Evolutionary conservation across 2,329 filamentous ascomycete species (phyloP), one percentile per base, ranked within the genome.

Genomic region (Aspergillus sp.): DNA sequence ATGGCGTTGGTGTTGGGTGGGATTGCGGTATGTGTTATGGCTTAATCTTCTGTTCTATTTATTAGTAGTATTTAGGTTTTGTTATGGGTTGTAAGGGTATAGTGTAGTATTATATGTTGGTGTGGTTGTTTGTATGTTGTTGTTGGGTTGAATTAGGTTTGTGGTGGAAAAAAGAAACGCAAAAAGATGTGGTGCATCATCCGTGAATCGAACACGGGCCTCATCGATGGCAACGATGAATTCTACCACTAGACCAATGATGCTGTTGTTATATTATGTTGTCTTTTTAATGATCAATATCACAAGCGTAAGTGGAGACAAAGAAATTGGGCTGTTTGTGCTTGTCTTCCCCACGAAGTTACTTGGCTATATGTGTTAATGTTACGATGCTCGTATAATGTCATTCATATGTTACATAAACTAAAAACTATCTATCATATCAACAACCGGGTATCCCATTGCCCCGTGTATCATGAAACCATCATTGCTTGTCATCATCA

Each of bases 1-100:
- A 93, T 96, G 90, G 79, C 80, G 1, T 77, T 96, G 12, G 93
- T 94, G 3, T 78, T 96, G 49, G 84, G 82, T 15, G 92, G 92
- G 0, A 96, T 97, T 73, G 91, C 84, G 2, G 76, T 97, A 25
- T 97, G 92, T 77, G 92, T 97, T 2, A 85, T 91, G 52, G 77
- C 76, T 13, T 81, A n/a, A n/a, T n/a, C n/a, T n/a, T n/a, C n/a
- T n/a, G n/a, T n/a, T n/a, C n/a, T n/a, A n/a, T n/a, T n/a, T n/a
- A n/a, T n/a, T n/a, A n/a, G n/a, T n/a, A n/a, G n/a, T n/a, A n/a
- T n/a, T n/a, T n/a, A n/a, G n/a, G n/a, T n/a, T n/a, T n/a, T n/a
- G n/a, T n/a, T n/a, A n/a, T n/a, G n/a, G n/a, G n/a, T n/a, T 25
- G 13, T 48, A 48, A 15, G 10, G 45, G 45, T 5, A n/a, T 15